phyloP scores from a whole-genome alignment of 371 early-diverging fungal species.

The Rhizomucor pusillus region DNA sequence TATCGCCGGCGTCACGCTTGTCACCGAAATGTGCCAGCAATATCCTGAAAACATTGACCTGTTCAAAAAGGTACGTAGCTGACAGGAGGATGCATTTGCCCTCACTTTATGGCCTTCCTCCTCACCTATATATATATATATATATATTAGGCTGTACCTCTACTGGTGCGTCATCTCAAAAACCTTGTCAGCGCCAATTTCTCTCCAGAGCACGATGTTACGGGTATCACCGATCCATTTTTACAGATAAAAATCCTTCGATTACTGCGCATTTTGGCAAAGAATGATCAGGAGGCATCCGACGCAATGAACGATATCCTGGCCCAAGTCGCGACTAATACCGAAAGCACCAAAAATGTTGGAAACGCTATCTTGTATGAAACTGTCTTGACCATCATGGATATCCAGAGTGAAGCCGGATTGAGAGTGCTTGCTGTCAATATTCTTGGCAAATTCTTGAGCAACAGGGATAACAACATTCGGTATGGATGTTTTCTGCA shows the following conservation, averaged over 20 bases:
- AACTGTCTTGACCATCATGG: conserved; percentile 94
- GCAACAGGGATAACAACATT: conserved; percentile 95
- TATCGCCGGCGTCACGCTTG: conserved; percentile 88
- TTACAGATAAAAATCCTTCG: conserved; percentile 94
- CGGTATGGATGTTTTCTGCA: conserved; percentile 48
- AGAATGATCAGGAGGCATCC: conserved; percentile 80
- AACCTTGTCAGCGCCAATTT: conserved; percentile 83
- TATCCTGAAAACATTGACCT: conserved; percentile 66
- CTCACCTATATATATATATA: no score
- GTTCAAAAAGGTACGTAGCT: conserved; percentile 59
- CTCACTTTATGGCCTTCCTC: no score
- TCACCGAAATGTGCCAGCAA: conserved; percentile 85
- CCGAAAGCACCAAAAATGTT: conserved; percentile 93
- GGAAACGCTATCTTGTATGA: conserved; percentile 97
- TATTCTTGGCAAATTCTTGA: conserved; percentile 93
- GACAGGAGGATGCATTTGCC: no score
- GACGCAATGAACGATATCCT: conserved; percentile 96
- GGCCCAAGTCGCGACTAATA: conserved; percentile 95
- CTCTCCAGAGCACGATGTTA: conserved; percentile 96
- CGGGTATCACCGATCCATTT: conserved; percentile 96
- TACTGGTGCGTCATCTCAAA: conserved; percentile 86
- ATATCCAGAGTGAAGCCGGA: conserved; percentile 87
- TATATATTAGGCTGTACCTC: conserved; percentile 76
- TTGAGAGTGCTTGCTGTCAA: conserved; percentile 95
- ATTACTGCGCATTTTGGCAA: conserved; percentile 86